A percentile compares a stretch with the other conserved stretches of the same genome.
phyloP scores from a whole-genome alignment of 2,329 filamentous ascomycete species.

The Neocatenulostroma microsporum region DNA sequence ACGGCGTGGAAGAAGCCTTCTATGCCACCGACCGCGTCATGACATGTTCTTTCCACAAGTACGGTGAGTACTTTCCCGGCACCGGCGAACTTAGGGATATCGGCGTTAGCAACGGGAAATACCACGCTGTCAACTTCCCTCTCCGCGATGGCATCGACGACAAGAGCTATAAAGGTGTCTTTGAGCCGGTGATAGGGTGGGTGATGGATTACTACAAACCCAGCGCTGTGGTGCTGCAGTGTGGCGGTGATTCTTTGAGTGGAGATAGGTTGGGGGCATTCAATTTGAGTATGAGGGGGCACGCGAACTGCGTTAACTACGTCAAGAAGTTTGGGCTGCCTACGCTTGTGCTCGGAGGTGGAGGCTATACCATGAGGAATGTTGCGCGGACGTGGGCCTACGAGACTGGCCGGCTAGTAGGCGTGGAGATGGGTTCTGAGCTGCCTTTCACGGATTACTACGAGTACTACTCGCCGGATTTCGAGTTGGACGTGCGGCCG shows the following conservation, averaged over 20 bases:
- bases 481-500: constrained; percentile 60
- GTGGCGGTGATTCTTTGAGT: constrained; percentile 59
- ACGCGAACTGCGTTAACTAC: constrained; percentile 62
- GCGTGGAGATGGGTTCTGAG: constrained; percentile 70
- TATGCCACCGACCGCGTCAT: constrained; percentile 65
- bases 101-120: constrained; percentile 58
- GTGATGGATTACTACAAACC: constrained; percentile 64
- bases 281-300: constrained; percentile 62
- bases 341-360: constrained; percentile 58
- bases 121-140: constrained; percentile 63
- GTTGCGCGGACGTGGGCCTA: constrained; percentile 54
- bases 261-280: constrained; percentile 62
- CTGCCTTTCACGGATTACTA: constrained; percentile 97
- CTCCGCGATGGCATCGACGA: constrained; percentile 63
- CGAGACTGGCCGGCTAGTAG: constrained; percentile 73
- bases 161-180: constrained; percentile 58
- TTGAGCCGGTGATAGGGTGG: constrained; percentile 59
- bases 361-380: constrained; percentile 65
- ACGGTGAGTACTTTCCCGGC: constrained; percentile 64
- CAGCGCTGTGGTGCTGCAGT: constrained; percentile 61
- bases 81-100: constrained; percentile 63
- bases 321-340: constrained; percentile 61
- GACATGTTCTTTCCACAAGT: constrained; percentile 66
- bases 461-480: constrained; percentile 64
- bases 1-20: constrained; percentile 64